phyloP scores from a whole-genome alignment of 495 filamentous ascomycete species.

The Rhypophila decipiens region DNA sequence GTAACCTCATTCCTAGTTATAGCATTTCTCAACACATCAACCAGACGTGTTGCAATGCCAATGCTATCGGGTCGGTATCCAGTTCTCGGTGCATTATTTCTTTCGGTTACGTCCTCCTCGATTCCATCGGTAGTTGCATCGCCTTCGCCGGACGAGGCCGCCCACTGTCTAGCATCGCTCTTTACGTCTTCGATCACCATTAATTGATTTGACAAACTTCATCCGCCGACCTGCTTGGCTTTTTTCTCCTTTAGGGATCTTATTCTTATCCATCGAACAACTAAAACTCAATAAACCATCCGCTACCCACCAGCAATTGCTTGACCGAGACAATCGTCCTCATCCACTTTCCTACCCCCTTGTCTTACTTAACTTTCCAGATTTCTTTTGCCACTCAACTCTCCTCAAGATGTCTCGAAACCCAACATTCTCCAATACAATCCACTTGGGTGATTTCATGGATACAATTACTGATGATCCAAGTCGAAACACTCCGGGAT shows the following conservation, averaged over 20 bases:
- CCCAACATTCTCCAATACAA: too few species aligned
- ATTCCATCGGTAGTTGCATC: background rate
- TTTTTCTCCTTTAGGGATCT: background rate
- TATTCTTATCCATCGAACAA: background rate
- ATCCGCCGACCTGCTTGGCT: background rate
- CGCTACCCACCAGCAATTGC: background rate
- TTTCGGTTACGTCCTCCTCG: background rate
- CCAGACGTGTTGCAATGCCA: background rate
- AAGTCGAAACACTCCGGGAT: too few species aligned
- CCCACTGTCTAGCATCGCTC: background rate
- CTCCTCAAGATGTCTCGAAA: too few species aligned
- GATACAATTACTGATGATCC: too few species aligned
- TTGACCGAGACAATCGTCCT: background rate
- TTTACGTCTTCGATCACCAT: constrained; percentile 1
- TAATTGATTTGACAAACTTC: background rate
- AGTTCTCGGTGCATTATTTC: background rate
- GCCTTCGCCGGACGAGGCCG: background rate
- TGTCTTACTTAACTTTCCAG: background rate
- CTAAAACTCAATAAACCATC: background rate
- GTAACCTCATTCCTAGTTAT: background rate
- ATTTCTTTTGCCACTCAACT: too few species aligned
- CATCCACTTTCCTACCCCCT: background rate
- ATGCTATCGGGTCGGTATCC: background rate
- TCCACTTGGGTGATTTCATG: too few species aligned
- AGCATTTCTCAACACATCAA: constrained; percentile 1